Percentiles rank a stretch among this genome's conserved stretches.
Evolutionary conservation across 208 protist species (phyloP).

Genomic region (Acanthamoeba castellanii): DNA sequence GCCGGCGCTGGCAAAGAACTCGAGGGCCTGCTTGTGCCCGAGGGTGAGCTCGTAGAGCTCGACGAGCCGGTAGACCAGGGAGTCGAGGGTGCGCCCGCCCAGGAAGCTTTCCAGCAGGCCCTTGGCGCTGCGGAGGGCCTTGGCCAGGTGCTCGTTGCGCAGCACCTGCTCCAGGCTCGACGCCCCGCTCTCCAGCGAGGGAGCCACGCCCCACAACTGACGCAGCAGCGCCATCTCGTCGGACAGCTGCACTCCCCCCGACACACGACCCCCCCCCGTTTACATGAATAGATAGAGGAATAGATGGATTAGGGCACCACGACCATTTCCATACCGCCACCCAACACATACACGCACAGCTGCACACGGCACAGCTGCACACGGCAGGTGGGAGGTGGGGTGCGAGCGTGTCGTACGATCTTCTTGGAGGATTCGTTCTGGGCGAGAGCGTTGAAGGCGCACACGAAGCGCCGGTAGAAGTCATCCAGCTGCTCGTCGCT

Average conservation of each 20-base stretch:
- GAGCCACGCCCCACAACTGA: not conserved
- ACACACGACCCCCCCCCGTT: too few species aligned
- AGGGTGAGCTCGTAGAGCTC: not conserved
- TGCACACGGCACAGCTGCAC: too few species aligned
- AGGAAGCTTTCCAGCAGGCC: not conserved
- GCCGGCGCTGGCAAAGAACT: not conserved
- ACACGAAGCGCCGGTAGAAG: not conserved
- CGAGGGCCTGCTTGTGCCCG: not conserved
- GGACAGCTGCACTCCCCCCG: not conserved
- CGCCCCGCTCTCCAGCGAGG: not conserved
- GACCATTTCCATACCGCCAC: too few species aligned
- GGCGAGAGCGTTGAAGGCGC: not conserved
- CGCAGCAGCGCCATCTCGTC: not conserved
- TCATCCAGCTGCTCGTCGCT: not conserved
- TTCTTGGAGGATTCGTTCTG: not conserved
- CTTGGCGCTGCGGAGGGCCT: not conserved
- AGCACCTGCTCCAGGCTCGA: not conserved
- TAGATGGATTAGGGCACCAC: too few species aligned
- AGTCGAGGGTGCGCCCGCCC: not conserved
- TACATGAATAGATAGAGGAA: too few species aligned
- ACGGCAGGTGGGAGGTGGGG: too few species aligned
- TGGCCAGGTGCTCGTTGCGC: conserved; percentile 17
- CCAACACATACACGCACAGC: too few species aligned
- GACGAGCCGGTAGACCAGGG: not conserved
- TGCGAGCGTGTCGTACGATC: not conserved